Percentiles rank a stretch among this genome's conserved stretches.
phyloP scores from a whole-genome alignment of 768 basidiomycete species.

The Termitomyces sp. region DNA sequence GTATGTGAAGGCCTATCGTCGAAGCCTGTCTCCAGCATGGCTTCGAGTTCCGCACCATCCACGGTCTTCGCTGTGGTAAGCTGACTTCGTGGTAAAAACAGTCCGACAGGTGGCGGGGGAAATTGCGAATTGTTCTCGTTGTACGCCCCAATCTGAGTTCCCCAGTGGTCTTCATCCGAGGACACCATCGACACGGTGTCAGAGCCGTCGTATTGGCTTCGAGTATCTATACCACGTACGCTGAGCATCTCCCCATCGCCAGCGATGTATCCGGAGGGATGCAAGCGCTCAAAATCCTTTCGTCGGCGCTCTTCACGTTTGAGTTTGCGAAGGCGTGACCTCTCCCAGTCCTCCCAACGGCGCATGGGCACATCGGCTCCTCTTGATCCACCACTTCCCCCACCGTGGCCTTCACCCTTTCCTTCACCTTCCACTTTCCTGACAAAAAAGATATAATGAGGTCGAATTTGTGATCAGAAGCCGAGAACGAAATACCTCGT shows the following conservation, averaged over 20 bases:
- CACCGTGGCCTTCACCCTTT: slow-evolving; percentile 76
- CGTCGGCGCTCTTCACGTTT: slow-evolving; percentile 81
- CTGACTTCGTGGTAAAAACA: slow-evolving; percentile 41
- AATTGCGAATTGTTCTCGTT: slow-evolving; percentile 80
- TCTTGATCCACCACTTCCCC: slow-evolving; percentile 47
- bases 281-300: slow-evolving; percentile 75
- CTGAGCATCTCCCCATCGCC: slow-evolving; percentile 63
- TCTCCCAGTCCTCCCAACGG: slow-evolving; percentile 99
- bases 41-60: slow-evolving; percentile 76
- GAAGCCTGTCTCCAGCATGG: slow-evolving; percentile 90
- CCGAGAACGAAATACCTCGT: slow-evolving; percentile 63
- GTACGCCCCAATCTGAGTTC: slow-evolving; percentile 90
- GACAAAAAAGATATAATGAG: slow-evolving; percentile 13
- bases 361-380: slow-evolving; percentile 79
- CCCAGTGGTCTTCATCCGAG: slow-evolving; percentile 96
- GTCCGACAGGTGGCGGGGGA: slow-evolving; percentile 81
- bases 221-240: slow-evolving; percentile 45
- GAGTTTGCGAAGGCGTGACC: slow-evolving; percentile 87
- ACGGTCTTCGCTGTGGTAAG: slow-evolving; percentile 47
- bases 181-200: slow-evolving; percentile 80
- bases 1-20: slow-evolving; percentile 65
- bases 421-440: slow-evolving; percentile 95
- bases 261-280: slow-evolving; percentile 63
- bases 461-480: background rate
- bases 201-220: slow-evolving; percentile 71